These are phyloP conservation scores for Fusarium palustre DNA, from an alignment of 2,329 filamentous ascomycete genomes.

Conservation along the genomic window DNA sequence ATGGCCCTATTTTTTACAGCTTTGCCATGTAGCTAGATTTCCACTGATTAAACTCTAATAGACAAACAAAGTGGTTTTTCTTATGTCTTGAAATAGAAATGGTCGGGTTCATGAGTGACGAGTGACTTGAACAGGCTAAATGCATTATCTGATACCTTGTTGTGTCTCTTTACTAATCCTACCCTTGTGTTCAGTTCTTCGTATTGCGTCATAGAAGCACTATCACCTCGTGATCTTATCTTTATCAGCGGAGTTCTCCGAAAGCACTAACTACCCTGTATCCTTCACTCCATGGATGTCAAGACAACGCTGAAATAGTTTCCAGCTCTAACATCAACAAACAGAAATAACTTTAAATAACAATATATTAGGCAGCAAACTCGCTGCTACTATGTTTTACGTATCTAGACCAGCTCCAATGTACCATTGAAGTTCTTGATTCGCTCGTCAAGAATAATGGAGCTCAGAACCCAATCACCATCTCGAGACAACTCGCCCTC, in stretches of 20 bases:
- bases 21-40: background rate
- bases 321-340: background rate
- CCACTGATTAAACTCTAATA: background rate
- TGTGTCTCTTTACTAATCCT: too few relatives aligned
- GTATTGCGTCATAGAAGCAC: background rate
- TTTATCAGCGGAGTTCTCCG: constrained; percentile 1
- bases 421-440: constrained; percentile 51
- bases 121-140: background rate
- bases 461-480: constrained; percentile 49
- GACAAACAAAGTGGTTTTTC: background rate
- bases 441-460: constrained; percentile 51
- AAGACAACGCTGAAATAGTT: too few relatives aligned
- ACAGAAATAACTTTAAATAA: background rate
- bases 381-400: background rate
- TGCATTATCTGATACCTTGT: background rate
- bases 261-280: background rate
- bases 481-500: constrained; percentile 51
- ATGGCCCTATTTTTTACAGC: background rate
- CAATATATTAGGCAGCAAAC: background rate
- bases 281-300: too few relatives aligned
- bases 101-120: background rate
- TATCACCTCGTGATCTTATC: background rate
- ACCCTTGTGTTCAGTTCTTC: background rate
- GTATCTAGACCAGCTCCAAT: constrained; percentile 29
- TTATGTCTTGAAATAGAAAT: background rate